Evolutionary conservation across 192 early-diverging fungal genomes (phyloP).

Genomic region (Coemansia nantahalensis): DNA sequence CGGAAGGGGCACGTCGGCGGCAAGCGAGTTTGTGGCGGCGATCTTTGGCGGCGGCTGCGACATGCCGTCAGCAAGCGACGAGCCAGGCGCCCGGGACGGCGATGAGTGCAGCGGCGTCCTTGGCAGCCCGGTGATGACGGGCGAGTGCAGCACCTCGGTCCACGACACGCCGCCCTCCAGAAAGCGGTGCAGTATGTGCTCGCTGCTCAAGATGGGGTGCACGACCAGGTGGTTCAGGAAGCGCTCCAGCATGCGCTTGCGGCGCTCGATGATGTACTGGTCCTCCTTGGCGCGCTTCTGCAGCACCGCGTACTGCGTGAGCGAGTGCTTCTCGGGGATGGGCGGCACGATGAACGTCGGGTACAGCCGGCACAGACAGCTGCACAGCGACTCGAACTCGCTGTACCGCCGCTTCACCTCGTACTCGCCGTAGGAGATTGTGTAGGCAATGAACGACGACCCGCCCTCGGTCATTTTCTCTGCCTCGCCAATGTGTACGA

Average conservation of each 20-base stretch:
- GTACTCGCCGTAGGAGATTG: conserved; percentile 44
- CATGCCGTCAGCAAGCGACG: conserved; percentile 43
- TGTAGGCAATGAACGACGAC: conserved; percentile 46
- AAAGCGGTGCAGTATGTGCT: conserved; percentile 92
- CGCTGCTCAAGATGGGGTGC: conserved; percentile 82
- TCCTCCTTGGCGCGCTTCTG: conserved; percentile 93
- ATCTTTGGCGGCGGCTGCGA: conserved; percentile 45
- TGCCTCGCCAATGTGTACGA: conserved; percentile 44
- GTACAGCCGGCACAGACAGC: conserved; percentile 71
- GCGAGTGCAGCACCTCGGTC: conserved; percentile 71
- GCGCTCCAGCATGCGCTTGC: conserved; percentile 90
- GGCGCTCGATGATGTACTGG: conserved; percentile 80
- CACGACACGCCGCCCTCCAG: conserved; percentile 77
- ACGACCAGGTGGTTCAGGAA: conserved; percentile 90
- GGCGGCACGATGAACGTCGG: conserved; percentile 90
- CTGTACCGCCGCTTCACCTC: conserved; percentile 84
- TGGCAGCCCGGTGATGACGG: conserved; percentile 65
- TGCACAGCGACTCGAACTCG: conserved; percentile 93
- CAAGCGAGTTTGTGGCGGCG: conserved; percentile 37
- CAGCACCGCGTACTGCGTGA: conserved; percentile 64
- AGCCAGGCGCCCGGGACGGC: conserved; percentile 41
- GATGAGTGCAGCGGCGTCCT: conserved; percentile 67
- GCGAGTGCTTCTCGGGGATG: conserved; percentile 96
- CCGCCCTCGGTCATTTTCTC: conserved; percentile 48
- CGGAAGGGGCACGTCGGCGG: conserved; percentile 53